Evolutionary conservation across 306 rosid genomes (phyloP).

Genomic region (Nissolia schottii): DNA sequence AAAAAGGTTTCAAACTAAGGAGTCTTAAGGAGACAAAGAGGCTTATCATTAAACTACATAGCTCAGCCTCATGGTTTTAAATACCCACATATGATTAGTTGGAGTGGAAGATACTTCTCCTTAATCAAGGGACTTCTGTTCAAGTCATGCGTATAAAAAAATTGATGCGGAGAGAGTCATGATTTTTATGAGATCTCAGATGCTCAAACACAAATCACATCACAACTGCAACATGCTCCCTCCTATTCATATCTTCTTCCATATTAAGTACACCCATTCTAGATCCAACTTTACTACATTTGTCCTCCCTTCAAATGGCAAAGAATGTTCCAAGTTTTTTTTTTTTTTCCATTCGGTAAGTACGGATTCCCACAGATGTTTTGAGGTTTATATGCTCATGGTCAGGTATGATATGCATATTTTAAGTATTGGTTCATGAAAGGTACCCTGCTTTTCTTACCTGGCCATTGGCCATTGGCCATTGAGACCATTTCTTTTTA

Average conservation of each 20-base stretch:
- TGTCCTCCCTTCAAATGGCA: too few species aligned
- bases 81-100: too few species aligned
- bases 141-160: too few species aligned
- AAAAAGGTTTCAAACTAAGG: background rate
- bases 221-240: too few species aligned
- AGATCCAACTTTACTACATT: background rate
- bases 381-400: background rate
- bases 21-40: background rate
- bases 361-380: background rate
- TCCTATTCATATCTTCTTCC: background rate
- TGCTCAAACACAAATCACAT: too few species aligned
- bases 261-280: too few species aligned
- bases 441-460: background rate
- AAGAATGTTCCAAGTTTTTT: slow-evolving; percentile 53
- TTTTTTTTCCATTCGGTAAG: slow-evolving; percentile 15
- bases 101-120: too few species aligned
- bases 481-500: too few species aligned
- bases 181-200: too few species aligned
- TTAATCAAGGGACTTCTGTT: too few species aligned
- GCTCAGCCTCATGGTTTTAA: too few species aligned
- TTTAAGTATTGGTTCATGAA: slow-evolving; percentile 5
- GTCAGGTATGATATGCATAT: background rate
- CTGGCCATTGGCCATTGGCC: background rate
- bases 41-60: background rate
- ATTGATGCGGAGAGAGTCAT: too few species aligned